Percentiles rank a stretch among this genome's conserved stretches.
These are phyloP conservation scores for Fusarium sp. DNA, from an alignment of 2,329 filamentous ascomycete genomes.

Conservation along the genomic window DNA sequence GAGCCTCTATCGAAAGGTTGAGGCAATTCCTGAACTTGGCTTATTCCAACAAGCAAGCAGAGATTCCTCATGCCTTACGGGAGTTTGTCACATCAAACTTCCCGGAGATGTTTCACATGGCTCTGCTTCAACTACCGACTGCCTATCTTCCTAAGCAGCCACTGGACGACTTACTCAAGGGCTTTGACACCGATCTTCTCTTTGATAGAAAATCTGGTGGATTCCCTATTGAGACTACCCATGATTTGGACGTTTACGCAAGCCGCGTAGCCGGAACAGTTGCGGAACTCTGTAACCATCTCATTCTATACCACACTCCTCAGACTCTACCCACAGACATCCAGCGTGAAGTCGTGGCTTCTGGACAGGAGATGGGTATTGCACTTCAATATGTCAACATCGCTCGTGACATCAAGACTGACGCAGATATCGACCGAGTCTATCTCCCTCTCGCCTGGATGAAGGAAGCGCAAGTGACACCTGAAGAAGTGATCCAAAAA, in stretches of 20 bases:
- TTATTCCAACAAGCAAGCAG: conserved; percentile 23
- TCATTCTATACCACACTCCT: conserved; percentile 73
- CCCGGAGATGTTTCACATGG: conserved; percentile 65
- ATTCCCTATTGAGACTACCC: conserved; percentile 72
- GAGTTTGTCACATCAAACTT: conserved; percentile 65
- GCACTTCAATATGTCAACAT: conserved; percentile 86
- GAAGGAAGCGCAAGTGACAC: conserved; percentile 67
- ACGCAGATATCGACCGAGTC: conserved; percentile 75
- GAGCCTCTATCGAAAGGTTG: conserved; percentile 72
- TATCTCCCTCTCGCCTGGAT: conserved; percentile 79
- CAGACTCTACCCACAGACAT: conserved; percentile 12
- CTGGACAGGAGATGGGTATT: conserved; percentile 77
- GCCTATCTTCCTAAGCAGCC: conserved; percentile 70
- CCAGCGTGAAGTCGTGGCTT: conserved; percentile 61
- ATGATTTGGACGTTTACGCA: conserved; percentile 74
- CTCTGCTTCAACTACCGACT: conserved; percentile 72
- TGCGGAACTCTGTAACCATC: conserved; percentile 76
- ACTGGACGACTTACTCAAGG: conserved; percentile 75
- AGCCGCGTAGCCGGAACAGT: conserved; percentile 81
- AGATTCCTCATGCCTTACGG: conserved; percentile 8
- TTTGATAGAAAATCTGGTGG: conserved; percentile 58
- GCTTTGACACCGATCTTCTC: conserved; percentile 77
- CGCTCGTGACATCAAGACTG: conserved; percentile 78
- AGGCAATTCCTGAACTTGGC: conserved; percentile 69
- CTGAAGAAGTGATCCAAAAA: conserved; percentile 67